phyloP scores from a whole-genome alignment of 2,329 filamentous ascomycete genomes.

The Aspergillus fructus region DNA sequence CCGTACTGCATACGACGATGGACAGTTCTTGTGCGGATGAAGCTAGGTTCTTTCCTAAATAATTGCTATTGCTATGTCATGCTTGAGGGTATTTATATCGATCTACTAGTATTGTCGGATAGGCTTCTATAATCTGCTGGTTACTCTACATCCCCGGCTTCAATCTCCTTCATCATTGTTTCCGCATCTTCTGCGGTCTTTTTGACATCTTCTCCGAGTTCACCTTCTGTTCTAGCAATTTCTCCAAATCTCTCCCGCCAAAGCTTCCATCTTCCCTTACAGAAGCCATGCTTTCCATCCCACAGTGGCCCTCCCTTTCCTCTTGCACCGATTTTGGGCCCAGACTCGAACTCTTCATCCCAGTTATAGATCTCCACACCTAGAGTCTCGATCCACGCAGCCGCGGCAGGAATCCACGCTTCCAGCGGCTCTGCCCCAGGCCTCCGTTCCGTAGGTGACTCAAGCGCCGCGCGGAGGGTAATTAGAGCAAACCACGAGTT shows the following conservation, averaged over 20 bases:
- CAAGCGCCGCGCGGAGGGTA: slow-evolving; percentile 8
- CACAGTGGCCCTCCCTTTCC: slow-evolving; percentile 14
- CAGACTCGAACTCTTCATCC: slow-evolving; percentile 10
- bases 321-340: not conserved
- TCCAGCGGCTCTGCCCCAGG: not conserved
- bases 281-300: slow-evolving; percentile 16
- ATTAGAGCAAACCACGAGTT: slow-evolving; percentile 12
- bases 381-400: slow-evolving; percentile 14
- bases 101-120: not conserved
- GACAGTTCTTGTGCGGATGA: not conserved
- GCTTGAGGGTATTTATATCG: not conserved
- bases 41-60: not conserved
- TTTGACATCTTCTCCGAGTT: not conserved
- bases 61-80: not conserved
- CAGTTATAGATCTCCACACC: slow-evolving; percentile 15
- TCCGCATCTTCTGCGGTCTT: slow-evolving; percentile 7
- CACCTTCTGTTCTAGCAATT: not conserved
- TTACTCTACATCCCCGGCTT: slow-evolving; percentile 7
- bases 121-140: not conserved
- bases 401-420: slow-evolving; percentile 12
- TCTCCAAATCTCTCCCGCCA: slow-evolving; percentile 15
- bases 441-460: slow-evolving; percentile 2
- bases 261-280: slow-evolving; percentile 11
- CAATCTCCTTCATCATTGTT: slow-evolving; percentile 15
- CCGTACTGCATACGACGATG: no score